phyloP scores from a whole-genome alignment of 202 grass and related monocot species.

The Schoenoplectus triqueter region DNA sequence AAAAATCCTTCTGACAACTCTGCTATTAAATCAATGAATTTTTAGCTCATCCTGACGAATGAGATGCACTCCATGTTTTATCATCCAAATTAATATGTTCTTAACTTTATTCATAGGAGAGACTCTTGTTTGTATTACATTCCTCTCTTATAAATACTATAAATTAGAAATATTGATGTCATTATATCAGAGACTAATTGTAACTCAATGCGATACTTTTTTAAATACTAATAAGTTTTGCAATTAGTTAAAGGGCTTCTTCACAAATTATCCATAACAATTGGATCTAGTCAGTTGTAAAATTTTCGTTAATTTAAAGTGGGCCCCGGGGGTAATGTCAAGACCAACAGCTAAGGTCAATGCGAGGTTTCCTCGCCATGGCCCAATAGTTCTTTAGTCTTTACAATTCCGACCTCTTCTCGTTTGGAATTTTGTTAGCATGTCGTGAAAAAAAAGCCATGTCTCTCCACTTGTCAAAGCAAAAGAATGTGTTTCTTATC shows the following conservation, averaged over 20 bases:
- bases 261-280: slow-evolving; percentile 28
- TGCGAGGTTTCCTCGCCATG: no score
- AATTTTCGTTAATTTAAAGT: slow-evolving; percentile 12
- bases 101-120: no score
- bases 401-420: slow-evolving; percentile 37
- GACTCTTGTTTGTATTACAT: no score
- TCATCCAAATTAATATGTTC: no score
- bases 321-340: slow-evolving; percentile 26
- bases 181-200: no score
- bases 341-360: slow-evolving; percentile 1
- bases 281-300: not conserved
- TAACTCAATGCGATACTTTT: no score
- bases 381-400: not conserved
- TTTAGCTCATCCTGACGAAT: no score
- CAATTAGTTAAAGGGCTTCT: slow-evolving; percentile 13
- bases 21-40: no score
- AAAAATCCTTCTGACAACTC: not conserved
- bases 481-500: slow-evolving; percentile 7
- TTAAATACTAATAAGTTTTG: not conserved
- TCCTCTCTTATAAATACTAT: no score
- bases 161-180: no score
- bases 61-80: no score
- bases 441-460: slow-evolving; percentile 21
- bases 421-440: slow-evolving; percentile 37
- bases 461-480: slow-evolving; percentile 36